A percentile compares a stretch with the other conserved stretches of the same genome.
These are phyloP conservation scores for Blumeriella jaapii DNA, from an alignment of 2,329 filamentous ascomycete genomes.

Conservation along the genomic window DNA sequence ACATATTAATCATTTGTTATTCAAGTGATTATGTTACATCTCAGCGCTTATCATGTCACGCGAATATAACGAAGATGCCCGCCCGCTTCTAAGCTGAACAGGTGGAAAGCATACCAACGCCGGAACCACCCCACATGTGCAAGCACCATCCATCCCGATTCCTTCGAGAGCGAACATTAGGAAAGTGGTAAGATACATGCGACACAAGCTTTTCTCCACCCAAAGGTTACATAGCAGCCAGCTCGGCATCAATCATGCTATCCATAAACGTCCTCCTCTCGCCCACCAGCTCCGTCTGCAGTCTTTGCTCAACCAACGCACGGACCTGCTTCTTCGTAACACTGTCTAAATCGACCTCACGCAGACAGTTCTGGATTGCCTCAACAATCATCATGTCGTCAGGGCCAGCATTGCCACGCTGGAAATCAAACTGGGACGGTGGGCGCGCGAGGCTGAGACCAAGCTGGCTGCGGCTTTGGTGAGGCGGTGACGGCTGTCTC, in stretches of 20 bases:
- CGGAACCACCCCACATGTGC: too few species aligned
- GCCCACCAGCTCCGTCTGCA: constrained; percentile 73
- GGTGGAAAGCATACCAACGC: too few species aligned
- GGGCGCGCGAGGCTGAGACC: constrained; percentile 37
- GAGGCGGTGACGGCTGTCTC: constrained; percentile 24
- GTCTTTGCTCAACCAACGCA: constrained; percentile 80
- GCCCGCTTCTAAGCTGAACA: too few species aligned
- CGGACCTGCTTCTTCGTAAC: constrained; percentile 97
- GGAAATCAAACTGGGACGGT: constrained; percentile 50
- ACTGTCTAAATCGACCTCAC: constrained; percentile 87
- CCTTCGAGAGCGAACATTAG: too few species aligned
- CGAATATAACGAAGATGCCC: too few species aligned
- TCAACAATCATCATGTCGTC: constrained; percentile 74
- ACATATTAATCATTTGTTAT: too few species aligned
- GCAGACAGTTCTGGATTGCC: constrained; percentile 69
- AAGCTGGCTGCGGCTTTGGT: constrained; percentile 30
- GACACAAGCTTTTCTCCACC: too few species aligned
- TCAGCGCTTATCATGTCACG: too few species aligned
- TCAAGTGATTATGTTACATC: constrained; percentile 2
- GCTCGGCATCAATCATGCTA: constrained; percentile 80
- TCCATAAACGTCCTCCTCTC: constrained; percentile 86
- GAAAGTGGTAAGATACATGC: too few species aligned
- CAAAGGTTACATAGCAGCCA: constrained; percentile 92
- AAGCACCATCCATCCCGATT: too few species aligned
- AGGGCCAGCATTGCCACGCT: constrained; percentile 47